Percentiles rank a stretch among this genome's conserved stretches.
These are phyloP conservation scores for Parasitella parasitica DNA, from an alignment of 371 early-diverging fungal genomes.

Conservation along the genomic window DNA sequence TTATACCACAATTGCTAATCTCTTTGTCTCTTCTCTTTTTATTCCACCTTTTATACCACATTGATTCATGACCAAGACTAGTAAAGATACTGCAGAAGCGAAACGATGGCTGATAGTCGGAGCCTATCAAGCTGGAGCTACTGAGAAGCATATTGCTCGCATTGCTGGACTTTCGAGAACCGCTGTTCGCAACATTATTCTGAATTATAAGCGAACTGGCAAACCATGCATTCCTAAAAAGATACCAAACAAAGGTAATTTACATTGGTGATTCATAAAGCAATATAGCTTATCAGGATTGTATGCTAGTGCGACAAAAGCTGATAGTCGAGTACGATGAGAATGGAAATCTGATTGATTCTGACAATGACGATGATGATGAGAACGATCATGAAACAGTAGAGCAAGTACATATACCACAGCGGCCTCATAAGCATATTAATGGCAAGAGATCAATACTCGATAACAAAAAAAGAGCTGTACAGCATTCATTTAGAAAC, in stretches of 20 bases:
- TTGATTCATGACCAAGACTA: not conserved
- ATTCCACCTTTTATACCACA: not conserved
- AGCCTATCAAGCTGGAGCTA: conserved; percentile 47
- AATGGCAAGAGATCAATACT: not conserved
- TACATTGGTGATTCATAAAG: too few species aligned
- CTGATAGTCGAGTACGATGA: conserved; percentile 52
- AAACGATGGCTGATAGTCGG: conserved; percentile 53
- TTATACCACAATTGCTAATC: not conserved
- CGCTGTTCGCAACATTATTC: conserved; percentile 46
- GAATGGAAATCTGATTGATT: conserved; percentile 37
- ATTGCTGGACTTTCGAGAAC: conserved; percentile 45
- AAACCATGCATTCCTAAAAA: conserved; percentile 40
- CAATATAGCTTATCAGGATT: too few species aligned
- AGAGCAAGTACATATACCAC: not conserved
- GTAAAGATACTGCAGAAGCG: conserved; percentile 29
- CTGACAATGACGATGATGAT: conserved; percentile 30
- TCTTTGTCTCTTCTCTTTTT: not conserved
- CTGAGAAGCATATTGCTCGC: conserved; percentile 43
- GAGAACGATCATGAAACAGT: not conserved
- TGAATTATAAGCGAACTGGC: conserved; percentile 43
- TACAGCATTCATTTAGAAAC: not conserved
- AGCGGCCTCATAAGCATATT: not conserved
- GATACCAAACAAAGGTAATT: conserved; percentile 34
- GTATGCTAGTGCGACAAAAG: conserved; percentile 43
- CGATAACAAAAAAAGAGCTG: not conserved